Evolutionary conservation across 2,329 filamentous ascomycete species (phyloP), one percentile per base, ranked within the genome.

Genomic region (Colletotrichum sp.): DNA sequence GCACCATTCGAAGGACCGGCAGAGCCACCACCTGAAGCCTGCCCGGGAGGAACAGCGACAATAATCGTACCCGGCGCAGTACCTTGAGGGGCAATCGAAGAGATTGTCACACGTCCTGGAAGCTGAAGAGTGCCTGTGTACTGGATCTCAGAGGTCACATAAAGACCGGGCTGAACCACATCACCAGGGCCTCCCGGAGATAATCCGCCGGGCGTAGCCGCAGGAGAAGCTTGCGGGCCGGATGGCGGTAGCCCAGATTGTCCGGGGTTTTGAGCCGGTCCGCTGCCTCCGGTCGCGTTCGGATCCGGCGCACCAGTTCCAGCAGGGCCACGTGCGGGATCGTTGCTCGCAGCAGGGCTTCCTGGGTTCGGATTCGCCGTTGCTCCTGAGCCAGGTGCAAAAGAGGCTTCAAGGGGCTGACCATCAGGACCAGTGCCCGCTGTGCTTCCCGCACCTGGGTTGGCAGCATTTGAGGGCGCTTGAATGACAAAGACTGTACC

Each of bases 401-500:
- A 21, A 4, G 44, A 49, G 10, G 44, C 44, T 21, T 49, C 18
- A 21, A 49, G 44, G 10, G 44, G 44, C 9, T 49, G 18, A 49
- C 44, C 44, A 21, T 44, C 18, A 6, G 39, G 39, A 44, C 39
- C 39, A 1, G 39, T 44, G 16, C 16, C 39, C 0, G 28, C 6
- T 12, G 57, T 12, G 16, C 16, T 62, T n/a, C 16, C 30, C 5
- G 59, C 26, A n/a, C 59, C 59, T 5, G 55, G 26, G 26, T 34
- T 24, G 5, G 44, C 44, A 7, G 32, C 16, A 4, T 62, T 62
- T 4, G 59, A 32, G 9, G 59, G 59, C 7, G 59, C 59, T 9
- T 32, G 26, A 15, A 62, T 55, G 12, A 78, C 39, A 1, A 79
- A n/a, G 2, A 78, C 76, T 1, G 68, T 77, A 8, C 75, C 78